Percentiles rank a stretch among this genome's conserved stretches.
These are phyloP conservation scores for Salix viminalis DNA, from an alignment of 345 rosid species.

Conservation along the genomic window DNA sequence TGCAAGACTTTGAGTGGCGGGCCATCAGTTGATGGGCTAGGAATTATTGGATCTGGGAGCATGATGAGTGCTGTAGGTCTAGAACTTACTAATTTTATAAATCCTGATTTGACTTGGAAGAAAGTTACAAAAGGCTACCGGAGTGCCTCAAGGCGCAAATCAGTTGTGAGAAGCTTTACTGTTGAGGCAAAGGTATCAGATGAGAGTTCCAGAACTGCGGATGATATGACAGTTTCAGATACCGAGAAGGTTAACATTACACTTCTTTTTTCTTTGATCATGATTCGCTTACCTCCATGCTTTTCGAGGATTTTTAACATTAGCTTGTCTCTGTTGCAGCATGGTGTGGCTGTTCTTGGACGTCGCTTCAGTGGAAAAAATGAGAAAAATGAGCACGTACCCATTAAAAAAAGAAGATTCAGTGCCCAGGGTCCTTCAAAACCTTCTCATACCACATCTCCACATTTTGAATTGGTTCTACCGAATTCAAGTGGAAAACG, in stretches of 20 bases:
- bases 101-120: constrained; percentile 52
- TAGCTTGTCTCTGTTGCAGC: constrained; percentile 30
- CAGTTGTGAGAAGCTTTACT: constrained; percentile 17
- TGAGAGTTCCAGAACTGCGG: constrained; percentile 15
- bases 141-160: constrained; percentile 40
- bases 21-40: constrained; percentile 29
- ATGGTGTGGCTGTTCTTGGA: constrained; percentile 51
- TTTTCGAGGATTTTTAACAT: background rate
- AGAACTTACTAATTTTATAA: constrained; percentile 40
- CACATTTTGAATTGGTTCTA: constrained; percentile 15
- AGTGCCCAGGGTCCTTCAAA: constrained; percentile 27
- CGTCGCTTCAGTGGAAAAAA: constrained; percentile 40
- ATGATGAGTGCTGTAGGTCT: constrained; percentile 40
- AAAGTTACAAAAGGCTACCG: constrained; percentile 45
- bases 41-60: constrained; percentile 18
- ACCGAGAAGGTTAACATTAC: constrained; percentile 44
- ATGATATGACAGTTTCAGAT: constrained; percentile 31
- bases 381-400: constrained; percentile 42
- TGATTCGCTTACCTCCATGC: background rate
- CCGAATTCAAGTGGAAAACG: constrained; percentile 4
- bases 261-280: constrained; percentile 3
- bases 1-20: constrained; percentile 22
- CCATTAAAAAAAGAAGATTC: constrained; percentile 49
- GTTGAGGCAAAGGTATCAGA: constrained; percentile 20
- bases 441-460: constrained; percentile 14